Conservation (phyloP, 2,329 filamentous ascomycete species). For the Emericellopsis cladophorae region DNA sequence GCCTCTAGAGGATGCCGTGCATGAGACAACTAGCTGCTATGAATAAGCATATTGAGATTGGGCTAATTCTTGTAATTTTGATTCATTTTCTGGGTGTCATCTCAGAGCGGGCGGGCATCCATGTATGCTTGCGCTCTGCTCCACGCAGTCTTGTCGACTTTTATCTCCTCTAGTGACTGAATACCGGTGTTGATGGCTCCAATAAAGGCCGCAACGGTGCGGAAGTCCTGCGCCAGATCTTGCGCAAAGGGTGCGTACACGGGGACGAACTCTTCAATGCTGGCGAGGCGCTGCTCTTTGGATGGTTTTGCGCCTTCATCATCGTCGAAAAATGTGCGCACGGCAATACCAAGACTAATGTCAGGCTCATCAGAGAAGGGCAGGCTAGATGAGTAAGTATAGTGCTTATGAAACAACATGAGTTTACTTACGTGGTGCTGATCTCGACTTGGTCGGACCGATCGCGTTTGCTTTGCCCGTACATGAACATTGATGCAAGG, state of each 20-base stretch:
- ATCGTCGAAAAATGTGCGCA: constrained; percentile 70
- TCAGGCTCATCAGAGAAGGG: constrained; percentile 61
- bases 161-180: constrained; percentile 39
- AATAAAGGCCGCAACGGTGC: constrained; percentile 44
- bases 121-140: constrained; percentile 42
- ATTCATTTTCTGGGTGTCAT: not conserved
- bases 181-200: constrained; percentile 43
- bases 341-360: constrained; percentile 64
- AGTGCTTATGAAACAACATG: constrained; percentile 7
- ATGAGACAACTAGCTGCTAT: no score
- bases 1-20: no score
- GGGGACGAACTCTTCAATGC: constrained; percentile 36
- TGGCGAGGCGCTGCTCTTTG: constrained; percentile 27
- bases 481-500: constrained; percentile 67
- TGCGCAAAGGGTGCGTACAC: constrained; percentile 46
- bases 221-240: constrained; percentile 46
- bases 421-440: constrained; percentile 50
- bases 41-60: no score
- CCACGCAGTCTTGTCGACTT: constrained; percentile 39
- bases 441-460: constrained; percentile 55
- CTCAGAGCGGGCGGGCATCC: constrained; percentile 25
- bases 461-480: constrained; percentile 63
- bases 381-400: constrained; percentile 26
- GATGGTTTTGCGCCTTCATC: constrained; percentile 43
- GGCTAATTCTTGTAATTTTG: no score